Evolutionary conservation across 2,329 filamentous ascomycete genomes (phyloP), one percentile per base, ranked within the genome.

Genomic region (Escovopsis sp.): DNA sequence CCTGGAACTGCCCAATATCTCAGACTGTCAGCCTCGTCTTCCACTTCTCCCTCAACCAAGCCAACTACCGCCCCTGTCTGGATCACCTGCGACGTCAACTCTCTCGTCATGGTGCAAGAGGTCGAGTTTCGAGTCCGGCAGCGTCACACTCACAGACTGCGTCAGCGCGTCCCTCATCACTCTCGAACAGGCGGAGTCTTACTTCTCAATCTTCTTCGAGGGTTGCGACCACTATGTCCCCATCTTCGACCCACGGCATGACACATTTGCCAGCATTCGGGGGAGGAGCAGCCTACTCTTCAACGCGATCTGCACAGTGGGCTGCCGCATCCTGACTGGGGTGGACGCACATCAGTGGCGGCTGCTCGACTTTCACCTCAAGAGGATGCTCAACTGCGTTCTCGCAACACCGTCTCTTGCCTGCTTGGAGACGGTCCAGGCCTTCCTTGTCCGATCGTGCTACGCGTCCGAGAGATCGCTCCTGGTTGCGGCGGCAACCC

Each of bases 391-490:
- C 8, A 62, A 62, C 26, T 48, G 62, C 1, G 49, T 49, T 3
- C 39, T 57, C 2, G 42, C 43, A 2, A 39, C 41, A 5, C 44
- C 47, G 2, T 31, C 25, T 2, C 39, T 33, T 19, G 56, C 56
- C 11, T 56, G 52, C 7, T 35, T 70, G 0, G 68, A 72, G 39
- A 64, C 62, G 0, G 49, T 72, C 0, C 68, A 72, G 37, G 65
- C 68, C 4, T 51, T 72, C 6, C 48, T 70, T 0, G 52, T 71
- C 2, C 56, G 65, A 33, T 65, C 66, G 1, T 66, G 64, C 36
- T 72, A 71, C 40, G 63, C 62, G 0, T 57, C 68, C 4, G 67
- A 70, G 35, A 57, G 66, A 0, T 66, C 63, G 7, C 45, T 70
- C 1, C 49, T 72, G 0, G 51, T 67, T 3, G 63, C 66, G 0